These are phyloP conservation scores for Buxus sempervirens DNA, from an alignment of 164 flowering plant genomes.

Conservation along the genomic window DNA sequence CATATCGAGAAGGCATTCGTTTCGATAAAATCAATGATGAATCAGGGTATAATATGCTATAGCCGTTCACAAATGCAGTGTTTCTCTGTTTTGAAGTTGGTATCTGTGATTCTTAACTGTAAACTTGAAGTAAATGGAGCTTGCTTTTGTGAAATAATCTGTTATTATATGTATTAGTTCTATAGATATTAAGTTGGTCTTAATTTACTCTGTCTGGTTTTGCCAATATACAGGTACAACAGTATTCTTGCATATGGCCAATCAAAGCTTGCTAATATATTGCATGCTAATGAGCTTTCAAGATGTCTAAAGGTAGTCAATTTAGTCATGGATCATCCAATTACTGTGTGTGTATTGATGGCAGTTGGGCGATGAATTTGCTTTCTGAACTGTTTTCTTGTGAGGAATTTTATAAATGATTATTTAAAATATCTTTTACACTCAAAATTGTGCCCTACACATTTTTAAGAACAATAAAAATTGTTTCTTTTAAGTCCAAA, in stretches of 20 bases:
- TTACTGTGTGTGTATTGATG: neutral
- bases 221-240: constrained; percentile 38
- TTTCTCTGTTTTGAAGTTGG: neutral
- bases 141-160: neutral
- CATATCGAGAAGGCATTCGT: constrained; percentile 63
- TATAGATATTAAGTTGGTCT: constrained; percentile 2
- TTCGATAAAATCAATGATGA: constrained; percentile 66
- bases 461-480: no score
- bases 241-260: constrained; percentile 54
- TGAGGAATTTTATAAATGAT: neutral
- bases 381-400: neutral
- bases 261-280: constrained; percentile 74
- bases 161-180: neutral
- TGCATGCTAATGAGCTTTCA: constrained; percentile 76
- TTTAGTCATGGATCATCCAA: neutral
- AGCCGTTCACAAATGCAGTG: neutral
- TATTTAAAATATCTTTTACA: neutral
- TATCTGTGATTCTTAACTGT: neutral
- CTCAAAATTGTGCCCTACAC: no score
- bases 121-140: neutral
- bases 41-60: constrained; percentile 34
- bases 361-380: constrained; percentile 1
- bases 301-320: constrained; percentile 52
- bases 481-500: no score
- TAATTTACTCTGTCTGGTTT: neutral